Evolutionary conservation across 495 filamentous ascomycete genomes (phyloP), one percentile per base, ranked within the genome.

Genomic region (Parathielavia appendiculata): DNA sequence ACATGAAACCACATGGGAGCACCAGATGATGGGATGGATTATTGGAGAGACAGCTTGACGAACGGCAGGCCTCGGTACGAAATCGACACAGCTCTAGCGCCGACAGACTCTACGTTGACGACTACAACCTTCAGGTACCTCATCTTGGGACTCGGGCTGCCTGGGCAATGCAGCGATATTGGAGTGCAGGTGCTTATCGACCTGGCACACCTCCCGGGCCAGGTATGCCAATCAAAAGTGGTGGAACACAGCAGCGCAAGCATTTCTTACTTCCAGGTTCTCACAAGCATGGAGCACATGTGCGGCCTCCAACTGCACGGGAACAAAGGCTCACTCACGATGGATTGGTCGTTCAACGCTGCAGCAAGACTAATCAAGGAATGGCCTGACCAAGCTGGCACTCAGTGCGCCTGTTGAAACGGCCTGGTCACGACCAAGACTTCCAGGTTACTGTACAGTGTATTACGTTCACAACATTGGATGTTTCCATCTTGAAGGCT

Each of bases 1-100:
- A 51, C 49, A 39, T 39, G n/a, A 51, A 53, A 45, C 54, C 62
- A 67, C 65, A 63, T 69, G 64, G 23, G 46, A 41, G 49, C 39
- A 43, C 55, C 67, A 61, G 62, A 54, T 63, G 61, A 66, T 62
- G 50, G 59, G 20, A 19, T 8, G 36, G 13, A 40, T 45, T 16
- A 17, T 19, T 16, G 46, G 30, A 19, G 12, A 6, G 32, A 55
- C n/a, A 38, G 41, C 52, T 55, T 43, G 52, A 32, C 23, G 22
- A 55, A 61, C 35, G 30, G 43, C 41, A 46, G n/a, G 14, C 16
- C 22, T 12, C 23, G 38, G 30, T 20, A 51, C 23, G 38, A 5
- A 6, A 61, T 56, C 53, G 48, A 56, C 51, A 23, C 17, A 47
- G 44, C 16, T 45, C 26, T 45, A 40, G 22, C 52, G 26, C n/a